Conservation (phyloP, 2,329 filamentous ascomycete genomes). For the Talaromyces pinophilus region DNA sequence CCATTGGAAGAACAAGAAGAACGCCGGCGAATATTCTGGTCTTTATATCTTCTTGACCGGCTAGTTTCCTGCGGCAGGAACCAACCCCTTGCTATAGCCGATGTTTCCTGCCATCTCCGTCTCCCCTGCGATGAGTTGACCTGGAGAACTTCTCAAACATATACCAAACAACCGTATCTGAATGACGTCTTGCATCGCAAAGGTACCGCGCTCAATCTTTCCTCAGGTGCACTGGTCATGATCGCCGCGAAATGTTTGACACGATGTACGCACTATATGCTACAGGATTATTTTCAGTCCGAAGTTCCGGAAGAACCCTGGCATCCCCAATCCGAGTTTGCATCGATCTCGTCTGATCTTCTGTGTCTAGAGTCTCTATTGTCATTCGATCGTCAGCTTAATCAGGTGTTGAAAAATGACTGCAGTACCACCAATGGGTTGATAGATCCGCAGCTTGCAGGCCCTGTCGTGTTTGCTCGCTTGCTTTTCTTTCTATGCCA, state of each 20-base stretch:
- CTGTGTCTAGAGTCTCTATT: background rate
- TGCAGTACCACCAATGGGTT: background rate
- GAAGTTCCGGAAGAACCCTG: background rate
- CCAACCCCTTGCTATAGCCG: background rate
- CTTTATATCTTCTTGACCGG: background rate
- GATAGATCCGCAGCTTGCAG: background rate
- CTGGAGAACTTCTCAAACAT: too few species aligned
- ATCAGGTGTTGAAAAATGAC: background rate
- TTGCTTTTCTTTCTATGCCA: background rate
- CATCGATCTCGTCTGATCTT: background rate
- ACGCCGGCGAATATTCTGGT: background rate
- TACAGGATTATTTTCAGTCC: too few species aligned
- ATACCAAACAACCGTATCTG: too few species aligned
- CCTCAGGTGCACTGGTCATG: too few species aligned
- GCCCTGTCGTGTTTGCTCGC: background rate
- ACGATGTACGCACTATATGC: too few species aligned
- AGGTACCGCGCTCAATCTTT: too few species aligned
- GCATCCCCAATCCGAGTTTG: background rate
- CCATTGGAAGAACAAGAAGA: background rate
- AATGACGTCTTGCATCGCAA: too few species aligned
- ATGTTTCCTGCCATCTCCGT: background rate
- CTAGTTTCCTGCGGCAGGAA: background rate
- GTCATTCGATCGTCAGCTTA: background rate
- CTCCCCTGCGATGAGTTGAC: background rate
- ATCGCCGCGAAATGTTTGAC: too few species aligned